Base-by-base conservation (phyloP, 495 filamentous ascomycete species). In the Annulohypoxylon nitens region DNA sequence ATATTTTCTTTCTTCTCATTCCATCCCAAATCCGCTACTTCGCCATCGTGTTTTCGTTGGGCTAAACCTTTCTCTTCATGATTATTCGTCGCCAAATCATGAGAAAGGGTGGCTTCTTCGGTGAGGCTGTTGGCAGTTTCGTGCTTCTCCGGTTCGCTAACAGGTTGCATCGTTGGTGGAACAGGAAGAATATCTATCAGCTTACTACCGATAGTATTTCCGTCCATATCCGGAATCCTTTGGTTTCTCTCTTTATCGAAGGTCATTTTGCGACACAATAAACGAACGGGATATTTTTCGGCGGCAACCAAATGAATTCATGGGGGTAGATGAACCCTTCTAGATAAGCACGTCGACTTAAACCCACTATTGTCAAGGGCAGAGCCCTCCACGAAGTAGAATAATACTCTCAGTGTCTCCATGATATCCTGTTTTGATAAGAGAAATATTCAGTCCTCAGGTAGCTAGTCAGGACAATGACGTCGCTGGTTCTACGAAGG, bases 21-120 rank as follows among this genome's bases (percentile, higher is more conserved):
- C 93, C 93, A 97, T 11, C 93, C 93, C 41, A 95, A 73, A 78
- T 97, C 88, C 18, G 82, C 83, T 2, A 92, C 87, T 26, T 81
- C 76, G 1, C 76, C 76, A 26, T 72, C 61, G 36, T 79, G 76
- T 26, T 79, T 64, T 1, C 69, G 61, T 62, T 85, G 82, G 12
- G 74, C 78, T 3, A 76, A 34, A 1, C 81, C 82, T 64, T 81
- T 80, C 23, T 78, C 69, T 6, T 73, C 77, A 12, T 80, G 76
- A 54, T 77, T 71, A 7, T 75, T 74, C 16, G 74, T 76, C 0
- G 82, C 81, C 5, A 82, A 61, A 10, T 78, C 75, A 53, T 84
- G 83, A 0, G 81, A 82, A 5, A 82, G 73, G 0, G 81, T 81
- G 1, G 76, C 75, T n/a, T 73, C 69, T n/a, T 80, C 75, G 14